Conservation (phyloP, 2,329 filamentous ascomycete genomes). For the Cladosporium austrohemisphaericum region DNA sequence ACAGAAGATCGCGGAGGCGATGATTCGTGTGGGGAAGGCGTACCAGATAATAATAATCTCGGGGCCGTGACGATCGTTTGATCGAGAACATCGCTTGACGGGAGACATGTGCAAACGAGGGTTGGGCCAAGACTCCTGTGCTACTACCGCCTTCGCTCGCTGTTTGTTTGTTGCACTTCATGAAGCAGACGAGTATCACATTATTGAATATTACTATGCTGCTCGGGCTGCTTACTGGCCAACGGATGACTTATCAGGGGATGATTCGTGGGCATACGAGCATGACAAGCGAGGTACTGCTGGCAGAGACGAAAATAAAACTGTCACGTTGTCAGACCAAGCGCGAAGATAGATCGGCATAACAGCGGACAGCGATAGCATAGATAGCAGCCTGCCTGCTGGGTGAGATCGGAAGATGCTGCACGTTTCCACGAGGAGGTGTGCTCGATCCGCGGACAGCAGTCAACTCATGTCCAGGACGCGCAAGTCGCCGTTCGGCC, state of each 20-base stretch:
- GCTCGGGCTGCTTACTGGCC: background rate
- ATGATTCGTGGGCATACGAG: background rate
- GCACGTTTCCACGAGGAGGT: background rate
- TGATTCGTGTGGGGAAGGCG: slow-evolving; percentile 8
- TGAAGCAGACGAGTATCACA: background rate
- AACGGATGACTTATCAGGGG: background rate
- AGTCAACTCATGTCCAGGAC: background rate
- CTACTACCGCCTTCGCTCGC: too few relatives aligned
- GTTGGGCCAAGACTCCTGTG: slow-evolving; percentile 1
- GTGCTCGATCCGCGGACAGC: background rate
- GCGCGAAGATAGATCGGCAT: slow-evolving; percentile 8
- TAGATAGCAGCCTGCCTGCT: background rate
- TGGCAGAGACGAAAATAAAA: slow-evolving; percentile 7
- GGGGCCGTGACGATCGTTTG: slow-evolving; percentile 11
- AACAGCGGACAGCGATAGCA: slow-evolving; percentile 9
- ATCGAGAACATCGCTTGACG: slow-evolving; percentile 15
- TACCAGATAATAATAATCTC: slow-evolving; percentile 11
- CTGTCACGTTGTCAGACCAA: background rate
- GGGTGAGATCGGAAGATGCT: slow-evolving; percentile 8
- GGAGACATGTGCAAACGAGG: background rate
- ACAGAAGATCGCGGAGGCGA: slow-evolving; percentile 15
- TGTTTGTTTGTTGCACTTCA: too few relatives aligned
- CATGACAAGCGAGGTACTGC: background rate
- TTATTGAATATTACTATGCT: background rate
- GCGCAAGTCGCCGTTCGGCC: slow-evolving; percentile 9